Conservation (phyloP, 176 grass and related monocot species). For the Thalia dealbata region DNA sequence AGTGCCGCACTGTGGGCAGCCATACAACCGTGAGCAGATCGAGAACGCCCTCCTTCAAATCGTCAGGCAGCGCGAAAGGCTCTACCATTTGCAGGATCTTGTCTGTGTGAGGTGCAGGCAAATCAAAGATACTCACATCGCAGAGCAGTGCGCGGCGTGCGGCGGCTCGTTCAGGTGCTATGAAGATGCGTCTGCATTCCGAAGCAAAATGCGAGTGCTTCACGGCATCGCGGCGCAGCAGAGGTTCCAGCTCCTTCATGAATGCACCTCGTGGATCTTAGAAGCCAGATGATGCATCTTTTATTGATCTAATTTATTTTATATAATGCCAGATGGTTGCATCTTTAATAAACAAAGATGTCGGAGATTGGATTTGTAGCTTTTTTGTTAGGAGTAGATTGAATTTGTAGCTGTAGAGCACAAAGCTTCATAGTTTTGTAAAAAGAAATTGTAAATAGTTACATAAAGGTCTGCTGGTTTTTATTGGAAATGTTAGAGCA, state of each 20-base stretch:
- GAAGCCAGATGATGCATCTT: constrained; percentile 35
- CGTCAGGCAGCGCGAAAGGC: constrained; percentile 77
- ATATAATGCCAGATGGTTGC: too few species aligned
- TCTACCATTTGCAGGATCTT: constrained; percentile 91
- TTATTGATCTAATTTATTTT: too few species aligned
- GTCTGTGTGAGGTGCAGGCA: constrained; percentile 73
- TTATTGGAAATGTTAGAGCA: too few species aligned
- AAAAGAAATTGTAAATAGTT: too few species aligned
- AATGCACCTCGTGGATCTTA: constrained; percentile 64
- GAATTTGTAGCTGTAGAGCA: too few species aligned
- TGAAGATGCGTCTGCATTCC: constrained; percentile 41
- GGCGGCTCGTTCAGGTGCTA: constrained; percentile 76
- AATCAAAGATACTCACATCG: constrained; percentile 76
- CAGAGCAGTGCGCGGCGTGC: constrained; percentile 61
- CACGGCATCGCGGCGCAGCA: constrained; percentile 38
- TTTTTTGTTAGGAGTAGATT: too few species aligned
- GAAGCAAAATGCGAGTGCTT: constrained; percentile 75
- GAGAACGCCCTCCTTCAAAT: constrained; percentile 78
- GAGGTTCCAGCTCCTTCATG: constrained; percentile 57
- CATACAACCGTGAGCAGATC: constrained; percentile 71
- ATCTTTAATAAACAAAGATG: too few species aligned
- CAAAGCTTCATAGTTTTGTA: too few species aligned
- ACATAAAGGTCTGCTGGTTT: too few species aligned
- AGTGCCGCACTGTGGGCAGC: constrained; percentile 52
- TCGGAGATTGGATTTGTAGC: too few species aligned